Conservation (phyloP, 208 protist genomes). For the Leishmania turanica region DNA sequence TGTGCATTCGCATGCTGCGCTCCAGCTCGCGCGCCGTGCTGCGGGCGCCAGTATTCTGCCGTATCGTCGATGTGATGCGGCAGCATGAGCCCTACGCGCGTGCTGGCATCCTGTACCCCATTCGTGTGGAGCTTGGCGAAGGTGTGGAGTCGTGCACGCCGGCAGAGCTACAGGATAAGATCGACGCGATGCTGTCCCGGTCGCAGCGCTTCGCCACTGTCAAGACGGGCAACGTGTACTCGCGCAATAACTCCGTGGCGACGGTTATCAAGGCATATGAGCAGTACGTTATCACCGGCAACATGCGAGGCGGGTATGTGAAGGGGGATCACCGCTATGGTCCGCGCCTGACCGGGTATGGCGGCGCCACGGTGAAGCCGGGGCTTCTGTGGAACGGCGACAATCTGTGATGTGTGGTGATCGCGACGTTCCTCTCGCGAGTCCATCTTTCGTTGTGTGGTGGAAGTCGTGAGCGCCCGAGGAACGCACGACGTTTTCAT, state of each 20-base stretch:
- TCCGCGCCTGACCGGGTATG: constrained; percentile 79
- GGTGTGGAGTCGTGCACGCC: constrained; percentile 65
- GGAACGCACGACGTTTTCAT: background rate
- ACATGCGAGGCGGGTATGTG: constrained; percentile 87
- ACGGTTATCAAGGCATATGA: constrained; percentile 66
- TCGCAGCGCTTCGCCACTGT: constrained; percentile 77
- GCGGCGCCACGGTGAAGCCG: constrained; percentile 83
- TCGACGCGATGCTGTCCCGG: constrained; percentile 66
- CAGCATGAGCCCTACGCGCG: constrained; percentile 67
- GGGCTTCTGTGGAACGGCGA: constrained; percentile 88
- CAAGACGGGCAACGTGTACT: constrained; percentile 73
- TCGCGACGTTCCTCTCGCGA: background rate
- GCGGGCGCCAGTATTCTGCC: constrained; percentile 75
- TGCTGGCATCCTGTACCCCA: constrained; percentile 75
- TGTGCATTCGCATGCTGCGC: constrained; percentile 13
- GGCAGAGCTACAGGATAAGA: constrained; percentile 61
- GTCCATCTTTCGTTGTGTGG: background rate
- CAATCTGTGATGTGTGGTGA: constrained; percentile 44
- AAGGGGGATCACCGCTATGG: constrained; percentile 88
- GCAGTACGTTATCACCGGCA: constrained; percentile 84
- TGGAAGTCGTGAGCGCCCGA: background rate
- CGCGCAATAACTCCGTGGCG: constrained; percentile 62
- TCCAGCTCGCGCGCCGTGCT: constrained; percentile 9
- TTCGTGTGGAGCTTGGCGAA: constrained; percentile 78
- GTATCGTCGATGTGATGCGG: constrained; percentile 78